Evolutionary conservation across 768 basidiomycete species (phyloP).

Genomic region (Lactarius quietus): DNA sequence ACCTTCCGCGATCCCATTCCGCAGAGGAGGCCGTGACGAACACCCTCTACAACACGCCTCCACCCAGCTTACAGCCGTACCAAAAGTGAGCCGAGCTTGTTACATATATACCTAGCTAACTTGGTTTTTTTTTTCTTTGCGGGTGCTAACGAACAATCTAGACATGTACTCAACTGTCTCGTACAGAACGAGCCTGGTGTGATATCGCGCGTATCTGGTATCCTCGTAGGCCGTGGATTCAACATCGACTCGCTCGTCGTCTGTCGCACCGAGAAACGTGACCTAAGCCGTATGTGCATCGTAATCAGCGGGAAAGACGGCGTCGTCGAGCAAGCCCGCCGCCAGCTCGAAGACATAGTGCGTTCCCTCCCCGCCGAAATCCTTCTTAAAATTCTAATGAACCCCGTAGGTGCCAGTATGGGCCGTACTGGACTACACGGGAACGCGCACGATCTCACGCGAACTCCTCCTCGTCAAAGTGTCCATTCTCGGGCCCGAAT

Average conservation of each 20-base stretch:
- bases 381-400: not conserved
- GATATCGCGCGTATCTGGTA: slow-evolving; percentile 94
- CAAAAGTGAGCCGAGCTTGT: slow-evolving; percentile 62
- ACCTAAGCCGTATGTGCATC: slow-evolving; percentile 97
- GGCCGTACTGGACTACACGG: slow-evolving; percentile 98
- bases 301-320: slow-evolving; percentile 95
- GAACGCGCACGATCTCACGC: slow-evolving; percentile 85
- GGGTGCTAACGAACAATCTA: slow-evolving; percentile 32
- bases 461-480: slow-evolving; percentile 95
- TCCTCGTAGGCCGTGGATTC: slow-evolving; percentile 94
- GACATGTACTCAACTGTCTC: slow-evolving; percentile 94
- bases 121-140: not conserved
- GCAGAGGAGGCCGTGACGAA: slow-evolving; percentile 98
- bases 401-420: slow-evolving; percentile 86
- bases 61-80: slow-evolving; percentile 85
- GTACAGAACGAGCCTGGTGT: slow-evolving; percentile 99
- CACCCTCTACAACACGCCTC: slow-evolving; percentile 94
- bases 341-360: slow-evolving; percentile 95
- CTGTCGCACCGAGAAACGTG: slow-evolving; percentile 94
- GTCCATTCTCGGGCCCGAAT: slow-evolving; percentile 96
- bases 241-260: slow-evolving; percentile 99
- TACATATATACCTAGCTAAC: no score
- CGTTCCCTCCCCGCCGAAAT: slow-evolving; percentile 33
- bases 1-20: slow-evolving; percentile 75
- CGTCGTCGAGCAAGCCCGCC: slow-evolving; percentile 93